These are phyloP conservation scores for Gardenia jasminoides DNA, from an alignment of 257 asterid genomes.

Conservation along the genomic window DNA sequence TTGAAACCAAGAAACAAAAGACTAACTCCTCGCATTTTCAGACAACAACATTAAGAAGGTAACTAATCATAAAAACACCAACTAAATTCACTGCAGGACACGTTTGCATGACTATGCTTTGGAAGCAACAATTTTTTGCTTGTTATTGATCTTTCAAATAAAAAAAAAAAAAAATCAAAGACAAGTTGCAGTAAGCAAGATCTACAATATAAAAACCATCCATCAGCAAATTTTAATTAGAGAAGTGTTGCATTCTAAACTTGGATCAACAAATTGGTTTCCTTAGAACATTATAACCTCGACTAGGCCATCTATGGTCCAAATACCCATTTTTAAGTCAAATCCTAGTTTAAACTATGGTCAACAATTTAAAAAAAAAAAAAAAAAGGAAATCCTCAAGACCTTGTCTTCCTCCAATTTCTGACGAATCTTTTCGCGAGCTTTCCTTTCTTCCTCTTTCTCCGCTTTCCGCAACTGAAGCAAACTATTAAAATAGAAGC, in stretches of 20 bases:
- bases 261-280: not conserved
- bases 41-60: not conserved
- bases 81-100: not conserved
- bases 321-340: not conserved
- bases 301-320: not conserved
- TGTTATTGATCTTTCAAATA: not conserved
- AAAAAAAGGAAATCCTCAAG: conserved; percentile 16
- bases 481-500: conserved; percentile 42
- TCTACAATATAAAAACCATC: not conserved
- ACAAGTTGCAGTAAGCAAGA: not conserved
- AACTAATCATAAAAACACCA: not conserved
- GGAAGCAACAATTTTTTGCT: not conserved
- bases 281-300: not conserved
- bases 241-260: not conserved
- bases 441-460: conserved; percentile 90
- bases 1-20: not conserved
- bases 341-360: not conserved
- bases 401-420: conserved; percentile 99
- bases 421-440: conserved; percentile 90
- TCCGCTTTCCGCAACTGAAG: conserved; percentile 94
- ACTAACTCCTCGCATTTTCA: not conserved
- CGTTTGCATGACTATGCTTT: not conserved
- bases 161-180: not conserved
- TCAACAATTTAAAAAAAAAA: conserved; percentile 1
- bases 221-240: not conserved